These are phyloP conservation scores for Elaeis guineensis DNA, from an alignment of 176 grass and related monocot genomes.

Conservation along the genomic window DNA sequence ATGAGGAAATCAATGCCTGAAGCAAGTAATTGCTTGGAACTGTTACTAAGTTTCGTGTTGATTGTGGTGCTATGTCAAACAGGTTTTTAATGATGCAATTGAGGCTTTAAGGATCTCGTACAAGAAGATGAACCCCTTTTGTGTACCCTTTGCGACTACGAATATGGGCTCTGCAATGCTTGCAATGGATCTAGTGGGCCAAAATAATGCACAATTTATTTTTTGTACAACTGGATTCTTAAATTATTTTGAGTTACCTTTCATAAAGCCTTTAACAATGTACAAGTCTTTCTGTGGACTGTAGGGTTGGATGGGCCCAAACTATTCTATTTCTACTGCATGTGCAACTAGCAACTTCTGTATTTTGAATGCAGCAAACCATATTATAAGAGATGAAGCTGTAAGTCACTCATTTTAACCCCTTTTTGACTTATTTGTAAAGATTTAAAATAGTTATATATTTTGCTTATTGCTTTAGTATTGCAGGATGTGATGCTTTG, in stretches of 20 bases:
- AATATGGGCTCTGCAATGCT: constrained; percentile 99
- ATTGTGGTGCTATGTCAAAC: constrained; percentile 20
- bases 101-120: constrained; percentile 97
- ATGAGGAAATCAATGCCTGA: too few relatives aligned
- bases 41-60: constrained; percentile 17
- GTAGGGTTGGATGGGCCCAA: constrained; percentile 98
- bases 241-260: too few relatives aligned
- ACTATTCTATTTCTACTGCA: constrained; percentile 98
- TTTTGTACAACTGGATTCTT: too few relatives aligned
- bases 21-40: background rate
- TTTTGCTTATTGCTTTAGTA: constrained; percentile 13
- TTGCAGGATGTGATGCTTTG: constrained; percentile 98
- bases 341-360: constrained; percentile 99
- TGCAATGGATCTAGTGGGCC: constrained; percentile 92
- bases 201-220: background rate
- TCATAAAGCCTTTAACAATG: too few relatives aligned
- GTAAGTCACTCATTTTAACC: constrained; percentile 39
- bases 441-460: constrained; percentile 4
- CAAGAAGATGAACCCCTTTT: constrained; percentile 99
- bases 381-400: constrained; percentile 88
- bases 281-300: constrained; percentile 9
- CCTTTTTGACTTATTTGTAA: background rate
- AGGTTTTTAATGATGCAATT: constrained; percentile 96
- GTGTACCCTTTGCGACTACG: constrained; percentile 95
- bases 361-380: constrained; percentile 94